phyloP scores from a whole-genome alignment of 345 rosid species.

The Anastatica hierochuntica region DNA sequence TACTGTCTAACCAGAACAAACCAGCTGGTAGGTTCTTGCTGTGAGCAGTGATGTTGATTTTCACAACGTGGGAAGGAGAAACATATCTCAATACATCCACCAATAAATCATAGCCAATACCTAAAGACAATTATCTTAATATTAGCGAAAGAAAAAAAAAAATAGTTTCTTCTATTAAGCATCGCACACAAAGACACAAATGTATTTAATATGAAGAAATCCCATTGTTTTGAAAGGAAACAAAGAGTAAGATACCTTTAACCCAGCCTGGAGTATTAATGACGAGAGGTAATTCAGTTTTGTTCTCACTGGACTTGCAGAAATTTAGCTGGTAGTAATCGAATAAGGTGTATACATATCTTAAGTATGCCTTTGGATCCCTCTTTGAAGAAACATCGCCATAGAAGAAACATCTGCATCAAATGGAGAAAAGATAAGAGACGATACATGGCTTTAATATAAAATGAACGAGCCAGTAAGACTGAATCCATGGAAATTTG shows the following conservation, averaged over 20 bases:
- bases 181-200: constrained; percentile 2
- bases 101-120: constrained; percentile 83
- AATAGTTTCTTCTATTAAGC: neutral
- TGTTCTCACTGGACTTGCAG: constrained; percentile 31
- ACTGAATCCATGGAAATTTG: neutral
- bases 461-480: neutral
- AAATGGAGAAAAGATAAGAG: neutral
- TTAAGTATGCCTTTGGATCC: constrained; percentile 66
- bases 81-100: constrained; percentile 62
- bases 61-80: constrained; percentile 75
- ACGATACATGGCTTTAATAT: neutral
- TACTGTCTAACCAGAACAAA: constrained; percentile 59
- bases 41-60: constrained; percentile 58
- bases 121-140: constrained; percentile 28
- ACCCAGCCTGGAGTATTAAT: constrained; percentile 98
- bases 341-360: constrained; percentile 42
- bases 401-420: constrained; percentile 63
- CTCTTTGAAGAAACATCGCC: constrained; percentile 86
- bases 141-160: neutral
- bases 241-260: too few relatives aligned
- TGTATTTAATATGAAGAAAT: neutral
- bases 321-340: constrained; percentile 52
- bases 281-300: constrained; percentile 57
- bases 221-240: too few relatives aligned
- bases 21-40: constrained; percentile 77